A percentile compares a stretch with the other conserved stretches of the same genome.
Conservation (phyloP, 2,329 filamentous ascomycete genomes). For the Fusarium stilboides region DNA sequence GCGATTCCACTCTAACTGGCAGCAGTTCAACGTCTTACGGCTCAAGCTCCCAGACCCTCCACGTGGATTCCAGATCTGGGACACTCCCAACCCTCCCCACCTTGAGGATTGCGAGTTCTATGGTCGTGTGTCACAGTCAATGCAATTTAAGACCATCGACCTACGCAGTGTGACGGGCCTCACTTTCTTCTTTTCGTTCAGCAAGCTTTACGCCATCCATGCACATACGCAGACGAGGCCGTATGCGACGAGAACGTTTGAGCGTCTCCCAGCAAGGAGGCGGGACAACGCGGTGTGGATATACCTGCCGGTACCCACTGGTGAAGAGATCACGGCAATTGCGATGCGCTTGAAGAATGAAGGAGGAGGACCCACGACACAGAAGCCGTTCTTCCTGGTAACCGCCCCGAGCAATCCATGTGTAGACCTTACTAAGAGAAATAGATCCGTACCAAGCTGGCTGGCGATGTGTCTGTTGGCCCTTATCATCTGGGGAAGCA, state of each 20-base stretch:
- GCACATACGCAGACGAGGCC: slow-evolving; percentile 6
- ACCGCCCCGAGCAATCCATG: accelerated
- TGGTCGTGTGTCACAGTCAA: slow-evolving; percentile 15
- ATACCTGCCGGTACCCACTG: slow-evolving; percentile 16
- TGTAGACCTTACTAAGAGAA: background rate
- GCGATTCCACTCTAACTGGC: background rate
- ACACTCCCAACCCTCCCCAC: slow-evolving; percentile 18
- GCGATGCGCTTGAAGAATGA: slow-evolving; percentile 6
- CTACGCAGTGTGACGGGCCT: slow-evolving; percentile 18
- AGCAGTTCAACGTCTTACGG: slow-evolving; percentile 9
- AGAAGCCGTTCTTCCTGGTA: slow-evolving; percentile 27
- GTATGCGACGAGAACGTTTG: background rate
- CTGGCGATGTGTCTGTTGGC: slow-evolving; percentile 17
- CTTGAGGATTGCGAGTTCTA: slow-evolving; percentile 15
- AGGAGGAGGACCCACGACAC: slow-evolving; percentile 5
- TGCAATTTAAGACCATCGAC: slow-evolving; percentile 23
- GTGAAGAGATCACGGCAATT: slow-evolving; percentile 13
- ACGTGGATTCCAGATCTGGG: slow-evolving; percentile 23
- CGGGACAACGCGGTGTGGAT: background rate
- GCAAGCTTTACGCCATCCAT: slow-evolving; percentile 30
- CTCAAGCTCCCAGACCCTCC: slow-evolving; percentile 3
- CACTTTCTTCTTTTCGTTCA: slow-evolving; percentile 29
- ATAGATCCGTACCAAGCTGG: slow-evolving; percentile 23
- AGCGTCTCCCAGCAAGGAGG: background rate
- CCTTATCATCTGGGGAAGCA: slow-evolving; percentile 2